Conservation (phyloP, 768 basidiomycete species). For the Coprinopsis strossmayeri region DNA sequence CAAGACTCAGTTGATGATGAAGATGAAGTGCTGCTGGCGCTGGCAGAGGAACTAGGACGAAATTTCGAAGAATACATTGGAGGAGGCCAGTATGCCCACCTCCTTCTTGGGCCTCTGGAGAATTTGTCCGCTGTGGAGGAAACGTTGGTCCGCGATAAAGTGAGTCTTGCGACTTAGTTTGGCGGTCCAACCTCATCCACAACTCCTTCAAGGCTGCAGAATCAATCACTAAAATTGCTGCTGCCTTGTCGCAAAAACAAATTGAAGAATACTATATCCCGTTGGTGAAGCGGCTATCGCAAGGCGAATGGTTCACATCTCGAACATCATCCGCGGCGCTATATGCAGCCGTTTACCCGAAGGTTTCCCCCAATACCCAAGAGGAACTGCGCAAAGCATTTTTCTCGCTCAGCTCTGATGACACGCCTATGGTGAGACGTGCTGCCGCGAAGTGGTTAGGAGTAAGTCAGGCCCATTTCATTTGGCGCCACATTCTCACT, state of each 20-base stretch:
- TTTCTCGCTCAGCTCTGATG: conserved; percentile 76
- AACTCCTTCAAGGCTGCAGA: conserved; percentile 73
- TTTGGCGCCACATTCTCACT: conserved; percentile 6
- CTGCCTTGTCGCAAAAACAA: conserved; percentile 67
- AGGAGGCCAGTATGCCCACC: conserved; percentile 79
- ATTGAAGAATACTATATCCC: conserved; percentile 91
- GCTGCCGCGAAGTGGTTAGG: conserved; percentile 96
- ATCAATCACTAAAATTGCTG: conserved; percentile 86
- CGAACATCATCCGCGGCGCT: conserved; percentile 93
- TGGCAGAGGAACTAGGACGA: conserved; percentile 91
- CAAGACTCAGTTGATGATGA: conserved; percentile 99
- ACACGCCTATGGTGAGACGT: conserved; percentile 97
- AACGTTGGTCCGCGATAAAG: conserved; percentile 97
- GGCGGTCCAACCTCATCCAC: conserved; percentile 6
- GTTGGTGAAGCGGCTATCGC: conserved; percentile 79
- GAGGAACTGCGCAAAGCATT: conserved; percentile 88
- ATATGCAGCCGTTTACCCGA: conserved; percentile 84
- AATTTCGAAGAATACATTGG: conserved; percentile 94
- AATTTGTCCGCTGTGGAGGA: conserved; percentile 96
- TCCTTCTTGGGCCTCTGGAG: conserved; percentile 87
- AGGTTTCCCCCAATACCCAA: conserved; percentile 64
- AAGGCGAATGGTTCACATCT: conserved; percentile 98
- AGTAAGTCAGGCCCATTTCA: conserved; percentile 43
- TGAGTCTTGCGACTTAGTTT: conserved; percentile 23
- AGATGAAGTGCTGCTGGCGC: conserved; percentile 92